These are phyloP conservation scores for Phialemoniopsis sp. DNA, from an alignment of 2,329 filamentous ascomycete species.

Conservation along the genomic window DNA sequence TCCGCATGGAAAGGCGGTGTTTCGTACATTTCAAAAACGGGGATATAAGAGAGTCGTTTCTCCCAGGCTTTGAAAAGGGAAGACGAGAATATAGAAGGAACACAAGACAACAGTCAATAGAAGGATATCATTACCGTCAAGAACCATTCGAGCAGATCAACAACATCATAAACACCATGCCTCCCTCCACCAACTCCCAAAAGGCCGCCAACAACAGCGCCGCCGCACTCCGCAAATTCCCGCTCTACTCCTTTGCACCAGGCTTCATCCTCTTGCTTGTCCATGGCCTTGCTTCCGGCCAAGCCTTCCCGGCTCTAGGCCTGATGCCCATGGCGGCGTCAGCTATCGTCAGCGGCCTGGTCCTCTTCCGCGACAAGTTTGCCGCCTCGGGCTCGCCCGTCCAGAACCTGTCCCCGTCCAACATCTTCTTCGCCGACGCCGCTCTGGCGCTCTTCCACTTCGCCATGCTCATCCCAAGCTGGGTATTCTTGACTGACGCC, in stretches of 20 bases:
- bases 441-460: constrained; percentile 7
- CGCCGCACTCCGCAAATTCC: constrained; percentile 9
- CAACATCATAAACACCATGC: too few relatives aligned
- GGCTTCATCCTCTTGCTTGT: constrained; percentile 4
- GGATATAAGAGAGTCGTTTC: too few relatives aligned
- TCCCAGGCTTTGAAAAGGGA: too few relatives aligned
- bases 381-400: constrained; percentile 12
- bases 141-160: too few relatives aligned
- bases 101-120: too few relatives aligned
- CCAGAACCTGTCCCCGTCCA: constrained; percentile 8
- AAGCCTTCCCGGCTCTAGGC: constrained; percentile 11
- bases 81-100: too few relatives aligned
- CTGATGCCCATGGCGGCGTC: constrained; percentile 11
- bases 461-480: constrained; percentile 10
- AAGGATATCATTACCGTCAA: too few relatives aligned
- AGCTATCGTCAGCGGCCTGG: constrained; percentile 5
- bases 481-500: constrained; percentile 2
- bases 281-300: constrained; percentile 3
- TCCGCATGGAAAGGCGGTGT: too few relatives aligned
- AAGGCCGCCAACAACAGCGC: neutral
- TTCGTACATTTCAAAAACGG: too few relatives aligned
- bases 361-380: constrained; percentile 10
- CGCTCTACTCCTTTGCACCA: constrained; percentile 4
- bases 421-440: constrained; percentile 10
- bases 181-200: too few relatives aligned